Base-by-base conservation (phyloP, 2,329 filamentous ascomycete genomes). In the Xylaria sp. region DNA sequence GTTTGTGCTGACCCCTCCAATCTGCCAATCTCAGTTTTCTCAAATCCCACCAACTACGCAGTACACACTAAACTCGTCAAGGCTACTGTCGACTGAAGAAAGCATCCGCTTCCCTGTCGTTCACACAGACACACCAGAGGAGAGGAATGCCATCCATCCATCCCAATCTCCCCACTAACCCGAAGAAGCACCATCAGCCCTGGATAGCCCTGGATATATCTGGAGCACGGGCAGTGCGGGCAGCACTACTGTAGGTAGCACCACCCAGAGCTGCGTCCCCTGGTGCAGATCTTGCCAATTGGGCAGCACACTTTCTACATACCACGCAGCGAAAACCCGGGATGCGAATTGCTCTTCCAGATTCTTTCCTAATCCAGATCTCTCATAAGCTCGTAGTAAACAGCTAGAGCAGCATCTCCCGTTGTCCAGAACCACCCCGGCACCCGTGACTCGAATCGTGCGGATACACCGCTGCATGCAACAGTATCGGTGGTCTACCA, bases 381-480 rank as follows among this genome's bases (percentile, higher is more conserved):
- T 34, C 29, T 13, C 29, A 7, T 34, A 34, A 34, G 29, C 8
- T 34, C 29, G 16, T 34, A 34, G 29, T 13, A 34, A 7, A 13
- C 29, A 13, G 29, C 5, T 3, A 34, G 5, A 34, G 11, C 3
- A 34, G 16, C 9, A 34, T 34, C 29, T 34, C 29, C 29, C 11
- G n/a, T n/a, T 13, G 29, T 47, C 48, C 44, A 51, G 29, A 50
- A 38, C 42, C 55, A n/a, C n/a, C n/a, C n/a, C n/a, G n/a, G n/a
- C n/a, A n/a, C 58, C 59, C 58, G 58, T 61, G 58, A 61, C 55
- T 55, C 56, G 54, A 59, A 61, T 61, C 55, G 56, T 56, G 58
- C 55, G 29, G 29, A 34, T 52, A 61, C 58, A 61, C 58, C 58
- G 58, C 58, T 59, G 52, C 18, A 59, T 61, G 58, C 50, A 59